A percentile compares a stretch with the other conserved stretches of the same genome.
Conservation (phyloP, 306 rosid genomes). For the Rubus idaeus region DNA sequence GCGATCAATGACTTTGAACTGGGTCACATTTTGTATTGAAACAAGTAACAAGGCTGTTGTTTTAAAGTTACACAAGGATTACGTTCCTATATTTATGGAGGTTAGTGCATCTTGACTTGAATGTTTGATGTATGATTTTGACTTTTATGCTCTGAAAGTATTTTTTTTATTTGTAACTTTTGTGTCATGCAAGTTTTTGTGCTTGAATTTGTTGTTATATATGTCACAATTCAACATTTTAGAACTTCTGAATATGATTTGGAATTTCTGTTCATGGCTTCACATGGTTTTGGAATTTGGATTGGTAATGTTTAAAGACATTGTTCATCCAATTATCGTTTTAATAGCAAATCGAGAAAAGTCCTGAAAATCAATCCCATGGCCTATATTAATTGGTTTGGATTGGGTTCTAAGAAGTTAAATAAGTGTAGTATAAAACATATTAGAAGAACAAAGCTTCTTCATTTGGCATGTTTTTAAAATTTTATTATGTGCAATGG, state of each 20-base stretch:
- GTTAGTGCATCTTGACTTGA: slow-evolving; percentile 44
- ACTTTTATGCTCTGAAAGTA: neutral
- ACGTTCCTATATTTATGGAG: slow-evolving; percentile 98
- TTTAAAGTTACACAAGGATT: slow-evolving; percentile 86
- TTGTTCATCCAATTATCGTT: neutral
- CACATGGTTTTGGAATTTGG: neutral
- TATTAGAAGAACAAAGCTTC: neutral
- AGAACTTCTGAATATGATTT: neutral
- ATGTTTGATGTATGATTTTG: neutral
- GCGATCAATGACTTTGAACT: slow-evolving; percentile 76
- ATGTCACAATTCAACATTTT: neutral
- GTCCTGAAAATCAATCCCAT: neutral
- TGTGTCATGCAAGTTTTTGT: neutral
- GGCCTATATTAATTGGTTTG: neutral
- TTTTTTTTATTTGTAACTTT: neutral
- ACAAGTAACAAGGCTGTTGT: slow-evolving; percentile 77
- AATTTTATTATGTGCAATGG: neutral
- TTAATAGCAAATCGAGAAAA: neutral
- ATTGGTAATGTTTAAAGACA: neutral
- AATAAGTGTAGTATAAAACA: neutral
- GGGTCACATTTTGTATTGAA: slow-evolving; percentile 94
- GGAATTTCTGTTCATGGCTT: neutral
- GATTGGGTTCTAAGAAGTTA: neutral
- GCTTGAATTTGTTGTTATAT: neutral
- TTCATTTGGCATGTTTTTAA: neutral